phyloP scores from a whole-genome alignment of 2,329 filamentous ascomycete genomes.

The Aspergillus hiratsukae region DNA sequence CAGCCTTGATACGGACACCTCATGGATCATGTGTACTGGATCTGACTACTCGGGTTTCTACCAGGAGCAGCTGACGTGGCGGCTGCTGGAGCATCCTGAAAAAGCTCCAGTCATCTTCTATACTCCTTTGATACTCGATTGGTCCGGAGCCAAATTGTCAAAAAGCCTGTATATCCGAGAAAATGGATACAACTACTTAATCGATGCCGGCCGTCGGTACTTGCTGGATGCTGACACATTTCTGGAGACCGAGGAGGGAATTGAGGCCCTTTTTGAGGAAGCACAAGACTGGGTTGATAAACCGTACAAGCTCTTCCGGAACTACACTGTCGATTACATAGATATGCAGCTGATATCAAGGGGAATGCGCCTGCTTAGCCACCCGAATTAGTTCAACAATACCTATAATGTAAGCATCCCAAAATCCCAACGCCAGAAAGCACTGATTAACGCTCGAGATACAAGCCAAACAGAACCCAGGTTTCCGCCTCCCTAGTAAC shows the following conservation, averaged over 20 bases:
- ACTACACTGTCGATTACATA: slow-evolving; percentile 5
- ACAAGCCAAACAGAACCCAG: too few relatives aligned
- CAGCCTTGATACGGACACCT: too few relatives aligned
- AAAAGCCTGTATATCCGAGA: slow-evolving; percentile 14
- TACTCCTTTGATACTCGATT: slow-evolving; percentile 10
- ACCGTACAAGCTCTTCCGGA: slow-evolving; percentile 3
- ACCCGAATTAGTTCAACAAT: background rate
- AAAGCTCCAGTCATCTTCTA: slow-evolving; percentile 9
- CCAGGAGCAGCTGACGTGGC: too few relatives aligned
- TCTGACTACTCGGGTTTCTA: too few relatives aligned
- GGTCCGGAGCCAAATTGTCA: slow-evolving; percentile 13
- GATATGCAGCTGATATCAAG: background rate
- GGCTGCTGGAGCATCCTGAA: background rate
- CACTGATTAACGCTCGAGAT: too few relatives aligned
- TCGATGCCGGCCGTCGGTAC: background rate
- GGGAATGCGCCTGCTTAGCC: background rate
- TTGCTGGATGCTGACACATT: too few relatives aligned
- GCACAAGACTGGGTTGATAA: slow-evolving; percentile 1
- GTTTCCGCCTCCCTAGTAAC: too few relatives aligned
- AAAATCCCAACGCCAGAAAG: too few relatives aligned
- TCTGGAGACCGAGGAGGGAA: too few relatives aligned
- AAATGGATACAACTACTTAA: slow-evolving; percentile 11
- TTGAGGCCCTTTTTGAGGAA: too few relatives aligned
- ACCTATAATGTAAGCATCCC: too few relatives aligned
- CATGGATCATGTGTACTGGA: too few relatives aligned